A percentile compares a stretch with the other conserved stretches of the same genome.
Evolutionary conservation across 805 yeast genomes (phyloP).

Genomic region (Lipomyces sp.): DNA sequence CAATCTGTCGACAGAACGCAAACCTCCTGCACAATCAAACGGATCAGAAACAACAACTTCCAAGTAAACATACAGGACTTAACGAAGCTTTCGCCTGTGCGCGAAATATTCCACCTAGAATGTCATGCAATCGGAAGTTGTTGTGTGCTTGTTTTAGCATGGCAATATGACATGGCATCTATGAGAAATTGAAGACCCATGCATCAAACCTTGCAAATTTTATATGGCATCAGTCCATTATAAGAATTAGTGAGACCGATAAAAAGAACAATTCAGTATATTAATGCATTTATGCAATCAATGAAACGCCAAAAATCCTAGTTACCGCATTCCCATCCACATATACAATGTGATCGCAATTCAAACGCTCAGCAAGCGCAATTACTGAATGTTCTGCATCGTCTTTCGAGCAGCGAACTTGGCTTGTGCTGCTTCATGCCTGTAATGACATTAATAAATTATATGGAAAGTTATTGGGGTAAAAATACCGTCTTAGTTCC

Average conservation of each 20-base stretch:
- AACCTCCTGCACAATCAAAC: slow-evolving; percentile 4
- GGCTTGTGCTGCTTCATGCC: slow-evolving; percentile 30
- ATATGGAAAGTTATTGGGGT: slow-evolving; percentile 7
- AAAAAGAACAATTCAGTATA: not conserved
- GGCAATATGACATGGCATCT: slow-evolving; percentile 36
- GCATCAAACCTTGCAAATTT: slow-evolving; percentile 35
- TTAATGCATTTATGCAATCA: slow-evolving; percentile 1
- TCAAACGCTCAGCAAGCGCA: not conserved
- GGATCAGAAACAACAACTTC: not conserved
- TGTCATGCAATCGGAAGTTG: not conserved
- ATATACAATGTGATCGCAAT: not conserved
- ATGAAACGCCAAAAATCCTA: slow-evolving; percentile 3
- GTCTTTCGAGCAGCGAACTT: slow-evolving; percentile 16
- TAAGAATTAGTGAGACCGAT: not conserved
- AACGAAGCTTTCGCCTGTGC: not conserved
- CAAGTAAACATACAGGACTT: not conserved
- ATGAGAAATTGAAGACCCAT: slow-evolving; percentile 18
- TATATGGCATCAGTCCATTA: not conserved
- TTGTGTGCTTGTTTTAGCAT: slow-evolving; percentile 22
- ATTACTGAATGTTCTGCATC: slow-evolving; percentile 11
- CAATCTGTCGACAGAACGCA: not conserved
- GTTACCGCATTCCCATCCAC: not conserved
- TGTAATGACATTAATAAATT: slow-evolving; percentile 5
- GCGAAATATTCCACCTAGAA: not conserved
- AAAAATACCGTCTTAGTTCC: slow-evolving; percentile 44